phyloP scores from a whole-genome alignment of 495 filamentous ascomycete species.

The Podospora pseudopauciseta region DNA sequence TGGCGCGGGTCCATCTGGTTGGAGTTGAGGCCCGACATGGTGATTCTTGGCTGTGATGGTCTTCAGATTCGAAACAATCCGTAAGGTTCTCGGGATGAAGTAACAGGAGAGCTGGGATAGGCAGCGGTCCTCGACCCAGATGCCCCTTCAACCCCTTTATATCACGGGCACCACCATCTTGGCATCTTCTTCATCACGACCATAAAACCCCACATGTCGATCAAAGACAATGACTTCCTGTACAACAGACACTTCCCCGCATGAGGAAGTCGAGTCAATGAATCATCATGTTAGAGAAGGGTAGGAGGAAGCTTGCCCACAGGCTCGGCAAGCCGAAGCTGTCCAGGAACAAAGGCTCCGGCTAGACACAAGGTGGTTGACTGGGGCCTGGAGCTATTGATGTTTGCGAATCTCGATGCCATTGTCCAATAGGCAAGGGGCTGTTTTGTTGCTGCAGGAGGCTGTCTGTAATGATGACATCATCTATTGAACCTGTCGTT shows the following conservation, averaged over 20 bases:
- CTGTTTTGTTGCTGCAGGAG: background rate
- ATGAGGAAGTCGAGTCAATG: background rate
- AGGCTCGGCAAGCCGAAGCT: background rate
- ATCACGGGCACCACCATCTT: background rate
- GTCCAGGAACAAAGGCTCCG: background rate
- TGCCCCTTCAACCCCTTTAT: background rate
- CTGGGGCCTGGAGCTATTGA: background rate
- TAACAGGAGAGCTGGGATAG: background rate
- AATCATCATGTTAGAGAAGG: background rate
- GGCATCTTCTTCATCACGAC: background rate
- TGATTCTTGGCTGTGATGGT: background rate
- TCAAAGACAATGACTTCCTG: background rate
- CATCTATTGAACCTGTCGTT: background rate
- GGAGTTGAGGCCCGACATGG: slow-evolving; percentile 18
- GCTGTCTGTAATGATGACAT: background rate
- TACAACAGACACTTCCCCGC: background rate
- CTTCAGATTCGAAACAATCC: background rate
- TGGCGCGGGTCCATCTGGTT: slow-evolving; percentile 30
- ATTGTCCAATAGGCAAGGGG: background rate
- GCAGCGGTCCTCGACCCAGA: background rate
- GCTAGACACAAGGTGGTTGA: background rate
- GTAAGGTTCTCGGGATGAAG: background rate
- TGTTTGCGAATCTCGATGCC: background rate
- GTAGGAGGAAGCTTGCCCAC: background rate
- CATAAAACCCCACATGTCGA: background rate